Evolutionary conservation across 2,329 filamentous ascomycete genomes (phyloP), one percentile per base, ranked within the genome.

Genomic region (Stemphylium beticola): DNA sequence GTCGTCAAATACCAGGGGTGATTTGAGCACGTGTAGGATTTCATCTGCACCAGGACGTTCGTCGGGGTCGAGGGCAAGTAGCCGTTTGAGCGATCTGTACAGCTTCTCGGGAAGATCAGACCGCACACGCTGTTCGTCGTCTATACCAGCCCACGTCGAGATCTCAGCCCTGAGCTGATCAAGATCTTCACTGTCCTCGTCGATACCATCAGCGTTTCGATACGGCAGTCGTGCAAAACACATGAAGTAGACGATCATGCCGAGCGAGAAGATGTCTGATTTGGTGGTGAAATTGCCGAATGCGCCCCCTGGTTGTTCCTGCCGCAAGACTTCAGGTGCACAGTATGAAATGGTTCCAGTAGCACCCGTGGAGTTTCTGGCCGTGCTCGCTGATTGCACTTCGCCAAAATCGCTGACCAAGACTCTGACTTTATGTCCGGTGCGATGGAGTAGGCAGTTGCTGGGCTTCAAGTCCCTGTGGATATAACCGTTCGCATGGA

Each of bases 161-260:
- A 99, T 98, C 74, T 99, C 95, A 3, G 83, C 88, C 37, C 93
- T 86, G 26, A 99, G 82, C 61, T 87, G 81, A 64, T 97, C 92
- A 4, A 97, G 82, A 62, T 98, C 92, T 72, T 99, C 95, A 50
- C 92, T 87, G 69, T 98, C 93, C 74, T 98, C 93, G 55, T 96
- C 86, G 18, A 96, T 82, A 3, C 88, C 83, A 70, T 98, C 93
- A 47, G 93, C 91, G 64, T 89, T 90, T 20, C 78, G 82, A 71
- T 98, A 99, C 0, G 95, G 95, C 10, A 99, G 82, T 41, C 88
- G 84, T 1, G 89, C 91, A 72, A 99, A 99, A 73, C 95, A 99
- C 82, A 99, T 89, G 71, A 99, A 99, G 74, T 98, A 96, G 3
- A 99, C 83, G 51, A 98, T 98, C 93, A 99, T 97, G 43, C 95